These are phyloP conservation scores for Babesia sp. DNA, from an alignment of 169 alveolate species.

Conservation along the genomic window DNA sequence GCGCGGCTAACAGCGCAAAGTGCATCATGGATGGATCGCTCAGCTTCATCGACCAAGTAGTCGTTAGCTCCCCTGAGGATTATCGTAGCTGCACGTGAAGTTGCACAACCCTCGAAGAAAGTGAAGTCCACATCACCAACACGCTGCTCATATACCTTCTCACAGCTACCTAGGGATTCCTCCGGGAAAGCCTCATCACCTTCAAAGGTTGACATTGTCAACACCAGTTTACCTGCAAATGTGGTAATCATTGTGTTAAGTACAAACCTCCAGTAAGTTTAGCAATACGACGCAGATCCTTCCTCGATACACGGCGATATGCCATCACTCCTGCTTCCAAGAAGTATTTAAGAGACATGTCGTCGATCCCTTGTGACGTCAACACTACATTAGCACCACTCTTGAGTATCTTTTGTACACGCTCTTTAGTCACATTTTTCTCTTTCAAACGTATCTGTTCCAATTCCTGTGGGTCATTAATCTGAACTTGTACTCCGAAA, in stretches of 20 bases:
- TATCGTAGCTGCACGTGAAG: constrained; percentile 82
- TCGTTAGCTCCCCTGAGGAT: constrained; percentile 98
- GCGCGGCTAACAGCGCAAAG: constrained; percentile 94
- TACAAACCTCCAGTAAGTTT: constrained; percentile 94
- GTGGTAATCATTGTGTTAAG: no score
- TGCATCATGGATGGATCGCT: constrained; percentile 97
- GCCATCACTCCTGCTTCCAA: constrained; percentile 97
- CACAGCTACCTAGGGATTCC: constrained; percentile 89
- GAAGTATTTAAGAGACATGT: constrained; percentile 96
- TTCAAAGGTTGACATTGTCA: constrained; percentile 92
- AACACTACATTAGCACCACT: constrained; percentile 99
- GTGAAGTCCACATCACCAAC: constrained; percentile 97
- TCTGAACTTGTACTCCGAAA: constrained; percentile 92
- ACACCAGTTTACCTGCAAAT: constrained; percentile 75
- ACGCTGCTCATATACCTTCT: constrained; percentile 91
- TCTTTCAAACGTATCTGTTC: constrained; percentile 95
- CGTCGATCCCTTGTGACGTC: constrained; percentile 98
- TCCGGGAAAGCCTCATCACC: constrained; percentile 95
- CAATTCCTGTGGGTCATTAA: constrained; percentile 94
- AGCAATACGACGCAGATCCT: constrained; percentile 94
- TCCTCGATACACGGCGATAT: constrained; percentile 94
- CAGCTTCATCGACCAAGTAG: constrained; percentile 95
- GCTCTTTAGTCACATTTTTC: constrained; percentile 95
- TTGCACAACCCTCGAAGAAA: constrained; percentile 92
- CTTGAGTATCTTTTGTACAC: constrained; percentile 91